phyloP scores from a whole-genome alignment of 2,329 filamentous ascomycete species.

The Cladosporium sp. region DNA sequence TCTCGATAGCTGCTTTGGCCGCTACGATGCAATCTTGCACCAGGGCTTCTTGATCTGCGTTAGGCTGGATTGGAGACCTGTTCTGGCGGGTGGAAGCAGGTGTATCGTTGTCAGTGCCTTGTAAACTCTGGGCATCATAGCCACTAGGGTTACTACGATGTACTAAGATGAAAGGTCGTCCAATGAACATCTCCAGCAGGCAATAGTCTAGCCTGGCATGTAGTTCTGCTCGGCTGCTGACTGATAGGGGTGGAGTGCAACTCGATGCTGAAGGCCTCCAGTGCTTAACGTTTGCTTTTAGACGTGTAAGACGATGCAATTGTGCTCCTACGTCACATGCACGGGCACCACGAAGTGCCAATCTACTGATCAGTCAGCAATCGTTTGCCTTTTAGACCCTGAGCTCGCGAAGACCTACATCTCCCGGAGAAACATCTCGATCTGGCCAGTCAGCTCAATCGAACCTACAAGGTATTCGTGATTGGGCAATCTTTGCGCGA shows the following conservation, averaged over 20 bases:
- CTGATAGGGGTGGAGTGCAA: too few relatives aligned
- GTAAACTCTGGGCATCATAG: neutral
- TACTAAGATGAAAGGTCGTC: slow-evolving; percentile 17
- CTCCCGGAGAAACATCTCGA: neutral
- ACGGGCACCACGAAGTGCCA: slow-evolving; percentile 8
- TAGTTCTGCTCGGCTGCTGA: neutral
- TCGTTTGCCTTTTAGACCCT: slow-evolving; percentile 13
- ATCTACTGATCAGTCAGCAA: slow-evolving; percentile 15
- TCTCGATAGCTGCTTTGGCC: slow-evolving; percentile 25
- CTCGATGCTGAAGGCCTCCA: too few relatives aligned
- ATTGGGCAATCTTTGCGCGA: slow-evolving; percentile 17
- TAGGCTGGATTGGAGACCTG: too few relatives aligned
- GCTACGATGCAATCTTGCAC: slow-evolving; percentile 27
- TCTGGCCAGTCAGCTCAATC: neutral
- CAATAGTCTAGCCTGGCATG: neutral
- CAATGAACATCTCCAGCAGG: slow-evolving; percentile 4
- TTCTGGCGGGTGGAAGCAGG: slow-evolving; percentile 12
- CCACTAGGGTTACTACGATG: neutral
- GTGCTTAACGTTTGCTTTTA: neutral
- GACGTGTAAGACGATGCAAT: neutral
- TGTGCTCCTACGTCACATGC: neutral
- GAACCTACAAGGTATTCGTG: slow-evolving; percentile 12
- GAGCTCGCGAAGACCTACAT: slow-evolving; percentile 15
- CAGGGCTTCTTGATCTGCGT: neutral
- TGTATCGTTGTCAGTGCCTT: slow-evolving; percentile 13